Evolutionary conservation across 176 grass and related monocot genomes (phyloP).

Genomic region (Guadua angustifolia): DNA sequence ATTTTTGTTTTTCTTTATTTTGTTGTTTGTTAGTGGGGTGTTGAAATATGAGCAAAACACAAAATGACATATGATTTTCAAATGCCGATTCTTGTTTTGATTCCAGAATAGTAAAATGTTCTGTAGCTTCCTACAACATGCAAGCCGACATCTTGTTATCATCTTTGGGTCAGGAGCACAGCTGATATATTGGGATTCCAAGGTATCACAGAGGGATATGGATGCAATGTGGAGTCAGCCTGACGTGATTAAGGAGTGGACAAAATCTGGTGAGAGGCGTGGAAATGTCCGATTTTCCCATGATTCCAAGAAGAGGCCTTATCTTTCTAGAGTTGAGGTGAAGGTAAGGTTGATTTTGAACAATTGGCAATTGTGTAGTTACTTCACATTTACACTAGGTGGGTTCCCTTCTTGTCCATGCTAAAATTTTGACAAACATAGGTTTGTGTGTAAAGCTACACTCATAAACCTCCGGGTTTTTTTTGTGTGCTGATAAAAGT

Average conservation of each 20-base stretch:
- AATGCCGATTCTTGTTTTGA: not conserved
- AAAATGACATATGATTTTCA: slow-evolving; percentile 25
- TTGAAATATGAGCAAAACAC: slow-evolving; percentile 1
- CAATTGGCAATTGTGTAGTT: not conserved
- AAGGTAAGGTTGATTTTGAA: slow-evolving; percentile 64
- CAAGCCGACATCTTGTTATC: slow-evolving; percentile 25
- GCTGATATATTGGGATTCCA: slow-evolving; percentile 81
- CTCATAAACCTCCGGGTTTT: not conserved
- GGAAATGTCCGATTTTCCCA: slow-evolving; percentile 87
- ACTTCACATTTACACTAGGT: slow-evolving; percentile 32
- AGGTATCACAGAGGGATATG: slow-evolving; percentile 78
- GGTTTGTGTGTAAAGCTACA: slow-evolving; percentile 30
- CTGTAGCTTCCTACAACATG: slow-evolving; percentile 1
- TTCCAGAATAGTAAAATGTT: slow-evolving; percentile 1
- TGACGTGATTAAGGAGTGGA: slow-evolving; percentile 87
- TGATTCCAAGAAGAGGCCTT: slow-evolving; percentile 81
- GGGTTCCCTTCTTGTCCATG: slow-evolving; percentile 1
- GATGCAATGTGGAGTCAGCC: slow-evolving; percentile 79
- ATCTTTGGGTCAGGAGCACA: slow-evolving; percentile 59
- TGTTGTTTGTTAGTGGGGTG: not conserved
- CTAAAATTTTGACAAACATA: slow-evolving; percentile 26
- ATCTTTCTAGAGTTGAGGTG: slow-evolving; percentile 97
- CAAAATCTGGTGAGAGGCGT: slow-evolving; percentile 82
- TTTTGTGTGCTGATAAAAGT: slow-evolving; percentile 15
- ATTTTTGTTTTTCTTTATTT: slow-evolving; percentile 6